phyloP scores from a whole-genome alignment of 495 filamentous ascomycete genomes.

The Penicillium bovifimosum region DNA sequence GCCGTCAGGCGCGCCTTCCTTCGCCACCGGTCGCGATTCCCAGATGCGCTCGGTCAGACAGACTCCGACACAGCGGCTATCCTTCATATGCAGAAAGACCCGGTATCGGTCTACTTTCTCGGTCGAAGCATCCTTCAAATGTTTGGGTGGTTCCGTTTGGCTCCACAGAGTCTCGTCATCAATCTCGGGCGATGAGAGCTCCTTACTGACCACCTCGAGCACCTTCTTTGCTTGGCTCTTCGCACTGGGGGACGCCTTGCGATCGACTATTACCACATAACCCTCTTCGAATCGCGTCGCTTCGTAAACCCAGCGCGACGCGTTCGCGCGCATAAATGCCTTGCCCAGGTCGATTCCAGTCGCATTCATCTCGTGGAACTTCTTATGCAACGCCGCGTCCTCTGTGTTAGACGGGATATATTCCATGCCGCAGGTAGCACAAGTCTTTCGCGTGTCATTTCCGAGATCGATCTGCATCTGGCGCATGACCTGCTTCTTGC shows the following conservation, averaged over 20 bases:
- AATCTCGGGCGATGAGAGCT: constrained; percentile 59
- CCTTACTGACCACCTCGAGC: constrained; percentile 61
- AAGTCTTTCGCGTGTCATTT: constrained; percentile 52
- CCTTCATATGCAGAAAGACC: constrained; percentile 58
- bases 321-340: constrained; percentile 45
- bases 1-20: constrained; percentile 24
- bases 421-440: constrained; percentile 63
- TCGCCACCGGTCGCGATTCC: constrained; percentile 47
- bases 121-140: constrained; percentile 26
- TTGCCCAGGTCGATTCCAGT: constrained; percentile 60
- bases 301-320: constrained; percentile 44
- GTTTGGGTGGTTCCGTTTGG: constrained; percentile 37
- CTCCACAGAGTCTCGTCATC: constrained; percentile 56
- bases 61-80: constrained; percentile 59
- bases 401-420: constrained; percentile 63
- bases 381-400: constrained; percentile 59
- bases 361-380: constrained; percentile 61
- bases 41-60: constrained; percentile 62
- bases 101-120: constrained; percentile 54
- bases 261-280: constrained; percentile 53
- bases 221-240: constrained; percentile 56
- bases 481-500: constrained; percentile 39
- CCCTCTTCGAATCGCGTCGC: constrained; percentile 42
- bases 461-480: constrained; percentile 68
- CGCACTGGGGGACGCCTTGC: constrained; percentile 47